Conservation (phyloP, 306 rosid genomes). For the Trifolium subterraneum region DNA sequence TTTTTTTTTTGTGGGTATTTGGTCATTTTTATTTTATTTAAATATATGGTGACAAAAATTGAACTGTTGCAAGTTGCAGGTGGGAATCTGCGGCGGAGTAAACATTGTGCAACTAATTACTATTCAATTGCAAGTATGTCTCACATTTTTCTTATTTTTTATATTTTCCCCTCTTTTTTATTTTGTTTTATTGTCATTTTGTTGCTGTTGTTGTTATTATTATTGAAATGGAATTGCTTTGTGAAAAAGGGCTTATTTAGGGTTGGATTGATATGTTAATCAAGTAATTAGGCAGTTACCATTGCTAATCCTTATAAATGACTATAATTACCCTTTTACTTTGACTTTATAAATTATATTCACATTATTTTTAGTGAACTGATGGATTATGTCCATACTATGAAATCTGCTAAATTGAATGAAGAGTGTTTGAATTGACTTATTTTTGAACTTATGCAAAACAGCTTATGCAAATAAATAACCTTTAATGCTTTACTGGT, state of each 20-base stretch:
- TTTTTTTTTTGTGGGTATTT: too few relatives aligned
- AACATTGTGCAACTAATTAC: slow-evolving; percentile 3
- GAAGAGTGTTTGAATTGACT: too few relatives aligned
- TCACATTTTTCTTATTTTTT: neutral
- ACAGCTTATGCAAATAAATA: too few relatives aligned
- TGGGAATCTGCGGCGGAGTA: slow-evolving; percentile 52
- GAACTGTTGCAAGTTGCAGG: slow-evolving; percentile 46
- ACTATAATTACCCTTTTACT: neutral
- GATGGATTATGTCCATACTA: neutral
- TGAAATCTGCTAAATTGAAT: neutral
- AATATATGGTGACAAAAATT: neutral
- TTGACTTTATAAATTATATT: neutral
- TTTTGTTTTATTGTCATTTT: too few relatives aligned
- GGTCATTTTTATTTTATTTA: too few relatives aligned
- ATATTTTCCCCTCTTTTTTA: too few relatives aligned
- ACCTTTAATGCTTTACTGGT: too few relatives aligned
- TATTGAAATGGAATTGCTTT: neutral
- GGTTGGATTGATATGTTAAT: neutral
- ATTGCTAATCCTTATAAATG: neutral
- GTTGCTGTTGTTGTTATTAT: too few relatives aligned
- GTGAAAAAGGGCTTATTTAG: neutral
- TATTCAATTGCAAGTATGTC: slow-evolving; percentile 39
- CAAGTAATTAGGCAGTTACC: neutral
- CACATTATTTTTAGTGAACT: neutral
- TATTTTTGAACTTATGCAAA: too few relatives aligned